These are phyloP conservation scores for cucumber (Cucumis sativus) DNA, from an alignment of 306 rosid species.

Conservation along the genomic window Cucumber_9930_V3 NC_026656.2:6813001-6813500, in stretches of 20 bases:
- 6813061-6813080: background rate
- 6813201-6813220: slow-evolving; percentile 73
- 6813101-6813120: background rate
- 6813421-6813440: slow-evolving; percentile 47
- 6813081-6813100: background rate
- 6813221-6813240: slow-evolving; percentile 92
- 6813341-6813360: slow-evolving; percentile 7
- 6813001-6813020: background rate
- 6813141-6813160: background rate
- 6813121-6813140: background rate
- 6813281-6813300: slow-evolving; percentile 54
- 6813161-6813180: slow-evolving; percentile 59
- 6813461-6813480: slow-evolving; percentile 83
- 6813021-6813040: background rate
- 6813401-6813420: slow-evolving; percentile 51
- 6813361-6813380: slow-evolving; percentile 13
- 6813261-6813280: slow-evolving; percentile 85
- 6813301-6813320: slow-evolving; percentile 18
- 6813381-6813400: slow-evolving; percentile 5
- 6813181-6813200: slow-evolving; percentile 85
- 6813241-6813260: slow-evolving; percentile 87
- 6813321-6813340: slow-evolving; percentile 2
- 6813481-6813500: slow-evolving; percentile 82
- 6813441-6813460: slow-evolving; percentile 64
- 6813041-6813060: background rate